A percentile compares a stretch with the other conserved stretches of the same genome.
These are phyloP conservation scores for Ceratobasidium sp. DNA, from an alignment of 1,284 basidiomycete species.

Conservation along the genomic window DNA sequence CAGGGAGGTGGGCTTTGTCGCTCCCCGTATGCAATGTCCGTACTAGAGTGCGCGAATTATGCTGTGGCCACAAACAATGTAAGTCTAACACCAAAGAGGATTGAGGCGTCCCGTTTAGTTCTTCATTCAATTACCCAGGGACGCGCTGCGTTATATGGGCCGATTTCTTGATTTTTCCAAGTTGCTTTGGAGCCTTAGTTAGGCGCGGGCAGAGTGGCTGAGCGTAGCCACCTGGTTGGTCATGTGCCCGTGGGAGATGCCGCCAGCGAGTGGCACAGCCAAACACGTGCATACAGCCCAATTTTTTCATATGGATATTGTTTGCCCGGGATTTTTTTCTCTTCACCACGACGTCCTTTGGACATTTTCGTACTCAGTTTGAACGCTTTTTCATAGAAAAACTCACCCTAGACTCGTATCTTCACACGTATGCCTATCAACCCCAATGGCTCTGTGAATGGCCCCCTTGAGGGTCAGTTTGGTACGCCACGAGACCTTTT, in stretches of 20 bases:
- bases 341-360: conserved; percentile 45
- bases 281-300: conserved; percentile 31
- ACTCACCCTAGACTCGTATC: conserved; percentile 29
- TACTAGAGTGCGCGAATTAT: conserved; percentile 14
- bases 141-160: not conserved
- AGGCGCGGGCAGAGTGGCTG: not conserved
- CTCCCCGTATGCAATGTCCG: not conserved
- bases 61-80: not conserved
- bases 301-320: conserved; percentile 44
- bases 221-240: not conserved
- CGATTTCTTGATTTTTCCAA: not conserved
- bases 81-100: conserved; percentile 6
- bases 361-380: conserved; percentile 4
- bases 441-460: conserved; percentile 41
- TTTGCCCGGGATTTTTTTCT: conserved; percentile 10
- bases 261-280: not conserved
- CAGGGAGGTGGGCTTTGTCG: not conserved
- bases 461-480: conserved; percentile 42
- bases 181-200: not conserved
- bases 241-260: conserved; percentile 8
- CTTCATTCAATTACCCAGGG: not conserved
- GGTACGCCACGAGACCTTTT: conserved; percentile 32
- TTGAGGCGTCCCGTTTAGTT: not conserved
- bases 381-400: conserved; percentile 21
- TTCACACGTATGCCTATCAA: conserved; percentile 44